Base-by-base conservation (phyloP, 352 stramenopile genomes). In the Achlya hypogyna region DNA sequence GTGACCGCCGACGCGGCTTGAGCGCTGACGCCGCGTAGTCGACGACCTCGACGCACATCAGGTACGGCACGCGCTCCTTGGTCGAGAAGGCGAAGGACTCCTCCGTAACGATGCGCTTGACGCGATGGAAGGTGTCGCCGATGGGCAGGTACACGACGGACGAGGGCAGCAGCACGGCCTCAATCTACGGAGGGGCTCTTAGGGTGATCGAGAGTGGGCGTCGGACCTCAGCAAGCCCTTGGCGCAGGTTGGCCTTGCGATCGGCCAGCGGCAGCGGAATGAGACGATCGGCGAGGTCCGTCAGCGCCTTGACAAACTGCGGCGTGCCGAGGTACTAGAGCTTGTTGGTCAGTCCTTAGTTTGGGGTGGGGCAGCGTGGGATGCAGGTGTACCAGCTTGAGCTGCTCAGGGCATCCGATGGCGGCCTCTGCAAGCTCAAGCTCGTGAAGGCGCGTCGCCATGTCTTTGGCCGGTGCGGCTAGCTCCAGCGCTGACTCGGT, bases 51-150 rank as follows among this genome's bases (percentile, higher is more conserved):
- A 93, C 76, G 53, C 83, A 89, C 18, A 93, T 62, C 28, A 93
- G 87, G 53, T 89, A 93, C 12, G 85, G 85, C 38, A 91, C 85
- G n/a, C 85, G 77, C 51, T 91, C 81, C 35, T 91, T 91, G 0
- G 85, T 93, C 0, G 82, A 91, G 43, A 93, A 93, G 8, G 81
- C 82, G 59, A 91, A 91, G 62, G 81, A 88, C 64, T 93, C 85
- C 22, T 91, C 80, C 0, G 86, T 74, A 25, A 77, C 72, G 68
- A 93, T 79, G 4, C 73, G 71, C 53, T 91, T 91, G 10, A 93
- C 78, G 23, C 85, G 82, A 53, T 91, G 83, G 32, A 75, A 86
- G 12, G 80, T 77, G 64, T 93, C 87, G 1, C 85, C 85, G 12
- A 93, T 79, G 2, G 85, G 82, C 14, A 93, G 62, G 45, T 93